Evolutionary conservation across 1,284 basidiomycete species (phyloP).

Genomic region (Moniliella sp.): DNA sequence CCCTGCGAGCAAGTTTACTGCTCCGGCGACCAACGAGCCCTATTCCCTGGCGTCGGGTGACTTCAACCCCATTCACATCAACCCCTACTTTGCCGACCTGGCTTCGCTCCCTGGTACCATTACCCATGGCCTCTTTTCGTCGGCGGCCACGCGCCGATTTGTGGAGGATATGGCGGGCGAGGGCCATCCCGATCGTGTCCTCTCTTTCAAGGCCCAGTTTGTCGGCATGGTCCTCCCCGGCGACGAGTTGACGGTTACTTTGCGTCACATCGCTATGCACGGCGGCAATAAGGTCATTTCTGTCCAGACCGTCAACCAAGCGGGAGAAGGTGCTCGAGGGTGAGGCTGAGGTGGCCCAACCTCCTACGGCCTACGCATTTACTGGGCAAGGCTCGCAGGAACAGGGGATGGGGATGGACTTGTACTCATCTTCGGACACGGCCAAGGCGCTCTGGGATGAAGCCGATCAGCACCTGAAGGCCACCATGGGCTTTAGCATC

Average conservation of each 20-base stretch:
- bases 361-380: conserved; percentile 71
- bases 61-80: conserved; percentile 91
- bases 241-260: conserved; percentile 64
- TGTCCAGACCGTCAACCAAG: conserved; percentile 64
- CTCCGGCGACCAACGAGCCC: conserved; percentile 62
- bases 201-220: conserved; percentile 39
- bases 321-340: conserved; percentile 77
- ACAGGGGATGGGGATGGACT: conserved; percentile 95
- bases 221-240: conserved; percentile 93
- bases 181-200: conserved; percentile 58
- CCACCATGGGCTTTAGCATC: conserved; percentile 86
- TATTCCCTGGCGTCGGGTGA: conserved; percentile 91
- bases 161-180: conserved; percentile 83
- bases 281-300: conserved; percentile 52
- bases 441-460: conserved; percentile 91
- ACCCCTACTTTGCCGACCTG: conserved; percentile 89
- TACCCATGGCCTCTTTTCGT: conserved; percentile 91
- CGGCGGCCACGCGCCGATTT: conserved; percentile 74
- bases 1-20: conserved; percentile 14
- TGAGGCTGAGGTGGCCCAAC: conserved; percentile 70
- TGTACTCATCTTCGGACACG: conserved; percentile 74
- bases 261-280: conserved; percentile 36
- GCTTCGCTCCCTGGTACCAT: conserved; percentile 84
- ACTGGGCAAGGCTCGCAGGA: conserved; percentile 97
- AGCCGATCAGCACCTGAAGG: conserved; percentile 73